phyloP scores from a whole-genome alignment of 140 eudicot genomes.

The Ambrosia hybrid region DNA sequence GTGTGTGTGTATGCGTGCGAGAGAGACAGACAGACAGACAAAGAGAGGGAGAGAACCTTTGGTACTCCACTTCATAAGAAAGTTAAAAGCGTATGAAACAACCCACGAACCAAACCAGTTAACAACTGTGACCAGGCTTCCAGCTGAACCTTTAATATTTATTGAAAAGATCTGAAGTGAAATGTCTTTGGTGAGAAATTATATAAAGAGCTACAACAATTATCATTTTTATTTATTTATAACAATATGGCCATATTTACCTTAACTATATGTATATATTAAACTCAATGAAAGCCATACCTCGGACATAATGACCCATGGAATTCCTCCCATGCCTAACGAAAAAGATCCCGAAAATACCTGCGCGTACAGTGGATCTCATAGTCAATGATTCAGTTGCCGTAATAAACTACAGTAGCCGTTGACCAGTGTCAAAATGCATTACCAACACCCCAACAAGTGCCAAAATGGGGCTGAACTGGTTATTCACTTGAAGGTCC shows the following conservation, averaged over 20 bases:
- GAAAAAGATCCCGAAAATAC: constrained; percentile 67
- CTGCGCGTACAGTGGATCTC: constrained; percentile 34
- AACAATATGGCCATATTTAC: neutral
- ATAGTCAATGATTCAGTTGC: neutral
- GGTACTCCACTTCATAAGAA: constrained; percentile 67
- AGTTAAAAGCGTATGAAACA: constrained; percentile 72
- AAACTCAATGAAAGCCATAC: constrained; percentile 35
- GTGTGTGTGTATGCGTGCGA: neutral
- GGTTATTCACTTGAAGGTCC: constrained; percentile 53
- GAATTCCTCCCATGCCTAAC: constrained; percentile 89
- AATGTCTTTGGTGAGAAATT: neutral
- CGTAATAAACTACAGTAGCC: too few relatives aligned
- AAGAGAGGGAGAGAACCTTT: constrained; percentile 36
- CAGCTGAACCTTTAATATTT: constrained; percentile 78
- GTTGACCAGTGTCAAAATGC: constrained; percentile 19
- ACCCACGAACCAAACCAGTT: constrained; percentile 80
- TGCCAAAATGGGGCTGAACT: constrained; percentile 64
- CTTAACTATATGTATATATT: neutral
- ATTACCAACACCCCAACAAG: constrained; percentile 82
- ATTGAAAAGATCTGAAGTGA: constrained; percentile 77
- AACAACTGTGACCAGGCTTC: constrained; percentile 75
- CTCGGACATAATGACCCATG: constrained; percentile 97
- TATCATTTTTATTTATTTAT: neutral
- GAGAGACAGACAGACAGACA: too few relatives aligned
- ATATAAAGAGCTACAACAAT: neutral